Evolutionary conservation across 2,329 filamentous ascomycete species (phyloP).

Genomic region (Fulvia fulva): DNA sequence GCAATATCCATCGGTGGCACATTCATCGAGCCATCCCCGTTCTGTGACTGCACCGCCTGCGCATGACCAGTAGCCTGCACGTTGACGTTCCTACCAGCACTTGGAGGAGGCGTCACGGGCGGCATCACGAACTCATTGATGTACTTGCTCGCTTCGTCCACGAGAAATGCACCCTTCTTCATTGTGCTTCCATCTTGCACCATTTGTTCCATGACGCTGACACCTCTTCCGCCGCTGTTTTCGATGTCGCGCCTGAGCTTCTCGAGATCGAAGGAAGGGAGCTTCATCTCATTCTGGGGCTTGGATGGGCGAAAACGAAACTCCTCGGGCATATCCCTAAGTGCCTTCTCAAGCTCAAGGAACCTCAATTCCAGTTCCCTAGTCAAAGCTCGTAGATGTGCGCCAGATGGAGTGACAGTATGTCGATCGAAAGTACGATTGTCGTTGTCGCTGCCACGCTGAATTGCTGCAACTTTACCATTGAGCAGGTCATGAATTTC

Average conservation of each 20-base stretch:
- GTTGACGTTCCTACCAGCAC: slow-evolving; percentile 6
- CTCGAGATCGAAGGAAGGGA: slow-evolving; percentile 32
- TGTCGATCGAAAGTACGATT: slow-evolving; percentile 50
- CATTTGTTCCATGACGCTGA: slow-evolving; percentile 37
- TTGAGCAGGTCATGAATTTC: slow-evolving; percentile 47
- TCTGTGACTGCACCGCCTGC: not conserved
- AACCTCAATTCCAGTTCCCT: slow-evolving; percentile 67
- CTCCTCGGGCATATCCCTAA: slow-evolving; percentile 41
- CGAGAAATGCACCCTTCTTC: slow-evolving; percentile 37
- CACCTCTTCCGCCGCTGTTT: slow-evolving; percentile 27
- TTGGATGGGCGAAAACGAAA: slow-evolving; percentile 28
- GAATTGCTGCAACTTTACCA: slow-evolving; percentile 51
- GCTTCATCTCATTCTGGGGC: slow-evolving; percentile 30
- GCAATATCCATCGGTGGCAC: slow-evolving; percentile 24
- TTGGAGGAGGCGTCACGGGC: slow-evolving; percentile 31
- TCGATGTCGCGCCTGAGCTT: slow-evolving; percentile 28
- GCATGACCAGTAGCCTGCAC: not conserved
- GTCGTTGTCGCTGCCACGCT: slow-evolving; percentile 41
- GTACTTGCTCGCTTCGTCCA: slow-evolving; percentile 36
- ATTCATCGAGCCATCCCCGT: not conserved
- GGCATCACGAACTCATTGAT: slow-evolving; percentile 39
- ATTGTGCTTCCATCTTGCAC: slow-evolving; percentile 34
- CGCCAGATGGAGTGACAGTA: slow-evolving; percentile 70
- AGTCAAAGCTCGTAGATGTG: slow-evolving; percentile 69
- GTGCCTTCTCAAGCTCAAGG: slow-evolving; percentile 60